Evolutionary conservation across 352 stramenopile species (phyloP).

Genomic region (Aphanomyces cochlioides): DNA sequence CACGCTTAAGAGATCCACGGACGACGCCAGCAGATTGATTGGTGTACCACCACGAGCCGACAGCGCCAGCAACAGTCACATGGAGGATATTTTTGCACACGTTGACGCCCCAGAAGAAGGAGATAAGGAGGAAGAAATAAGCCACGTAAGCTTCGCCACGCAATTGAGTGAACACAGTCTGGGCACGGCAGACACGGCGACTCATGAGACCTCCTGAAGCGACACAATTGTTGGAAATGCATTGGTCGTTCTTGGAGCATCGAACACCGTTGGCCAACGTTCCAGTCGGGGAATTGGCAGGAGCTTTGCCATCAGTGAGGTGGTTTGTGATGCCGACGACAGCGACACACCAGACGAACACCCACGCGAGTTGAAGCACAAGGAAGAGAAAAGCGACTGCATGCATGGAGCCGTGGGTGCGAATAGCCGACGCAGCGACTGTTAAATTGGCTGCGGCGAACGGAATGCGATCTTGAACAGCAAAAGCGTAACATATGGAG

Average conservation of each 20-base stretch:
- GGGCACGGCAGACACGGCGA: background rate
- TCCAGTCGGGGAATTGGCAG: conserved; percentile 29
- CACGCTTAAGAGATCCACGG: conserved; percentile 72
- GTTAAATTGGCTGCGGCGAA: conserved; percentile 92
- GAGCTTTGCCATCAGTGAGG: conserved; percentile 36
- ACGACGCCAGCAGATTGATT: conserved; percentile 79
- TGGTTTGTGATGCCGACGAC: conserved; percentile 86
- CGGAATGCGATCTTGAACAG: conserved; percentile 86
- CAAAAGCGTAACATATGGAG: conserved; percentile 80
- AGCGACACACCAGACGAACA: conserved; percentile 83
- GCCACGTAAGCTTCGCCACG: conserved; percentile 37
- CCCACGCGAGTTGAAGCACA: conserved; percentile 87
- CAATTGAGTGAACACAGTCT: conserved; percentile 27
- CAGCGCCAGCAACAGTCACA: conserved; percentile 87
- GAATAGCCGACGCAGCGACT: conserved; percentile 83
- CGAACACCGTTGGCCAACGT: conserved; percentile 27
- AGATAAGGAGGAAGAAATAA: conserved; percentile 86
- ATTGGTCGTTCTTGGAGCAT: conserved; percentile 40
- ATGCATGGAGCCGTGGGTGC: conserved; percentile 86
- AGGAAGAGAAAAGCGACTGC: conserved; percentile 84
- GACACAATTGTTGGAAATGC: conserved; percentile 43
- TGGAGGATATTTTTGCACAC: conserved; percentile 93
- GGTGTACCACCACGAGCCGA: conserved; percentile 95
- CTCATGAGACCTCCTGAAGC: conserved; percentile 8
- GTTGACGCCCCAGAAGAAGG: conserved; percentile 91